Conservation (phyloP, 495 filamentous ascomycete species). For the Thermothielavioides terrestris region DNA sequence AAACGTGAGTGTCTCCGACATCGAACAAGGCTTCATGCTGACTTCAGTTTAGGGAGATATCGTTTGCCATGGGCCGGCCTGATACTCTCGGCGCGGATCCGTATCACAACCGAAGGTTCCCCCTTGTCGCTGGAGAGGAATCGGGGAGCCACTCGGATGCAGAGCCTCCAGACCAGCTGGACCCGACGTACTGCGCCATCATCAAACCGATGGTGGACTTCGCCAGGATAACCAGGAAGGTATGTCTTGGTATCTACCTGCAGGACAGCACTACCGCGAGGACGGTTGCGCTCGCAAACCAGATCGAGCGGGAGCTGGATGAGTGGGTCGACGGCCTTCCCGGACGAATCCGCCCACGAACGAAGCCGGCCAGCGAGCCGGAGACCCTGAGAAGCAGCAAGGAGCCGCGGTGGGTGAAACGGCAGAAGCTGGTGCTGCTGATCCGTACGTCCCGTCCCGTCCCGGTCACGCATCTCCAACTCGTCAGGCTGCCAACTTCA, state of each 20-base stretch:
- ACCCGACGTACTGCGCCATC: neutral
- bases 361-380: neutral
- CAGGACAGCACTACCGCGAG: neutral
- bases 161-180: neutral
- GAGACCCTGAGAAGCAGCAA: neutral
- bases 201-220: neutral
- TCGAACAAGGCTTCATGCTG: no score
- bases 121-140: neutral
- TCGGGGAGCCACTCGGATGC: no score
- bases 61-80: neutral
- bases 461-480: neutral
- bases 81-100: neutral
- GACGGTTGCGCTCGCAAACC: neutral
- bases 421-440: neutral
- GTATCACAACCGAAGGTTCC: neutral
- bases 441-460: neutral
- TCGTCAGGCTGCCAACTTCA: neutral
- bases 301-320: neutral
- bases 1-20: neutral
- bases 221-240: neutral
- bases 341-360: neutral
- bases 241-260: neutral
- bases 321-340: neutral
- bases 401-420: neutral
- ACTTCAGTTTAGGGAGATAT: no score